These are phyloP conservation scores for Bisporella sp. DNA, from an alignment of 2,329 filamentous ascomycete species.

Conservation along the genomic window DNA sequence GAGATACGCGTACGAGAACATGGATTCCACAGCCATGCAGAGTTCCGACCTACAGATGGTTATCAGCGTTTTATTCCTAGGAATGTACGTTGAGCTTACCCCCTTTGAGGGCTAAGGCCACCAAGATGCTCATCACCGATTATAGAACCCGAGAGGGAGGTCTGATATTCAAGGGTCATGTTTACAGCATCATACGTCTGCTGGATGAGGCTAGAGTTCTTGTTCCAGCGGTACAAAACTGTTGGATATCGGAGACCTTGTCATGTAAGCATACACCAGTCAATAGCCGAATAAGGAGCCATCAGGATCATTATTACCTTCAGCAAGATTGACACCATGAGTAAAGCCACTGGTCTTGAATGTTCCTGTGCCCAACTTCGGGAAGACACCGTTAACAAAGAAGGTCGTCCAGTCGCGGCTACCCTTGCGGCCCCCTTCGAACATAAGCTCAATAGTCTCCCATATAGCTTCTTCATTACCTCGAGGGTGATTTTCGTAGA, in stretches of 20 bases:
- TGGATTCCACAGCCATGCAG: background rate
- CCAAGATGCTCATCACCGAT: background rate
- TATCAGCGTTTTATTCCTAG: background rate
- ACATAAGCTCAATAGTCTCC: conserved; percentile 22
- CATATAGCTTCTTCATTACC: conserved; percentile 17
- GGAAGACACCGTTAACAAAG: conserved; percentile 13
- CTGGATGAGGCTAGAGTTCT: background rate
- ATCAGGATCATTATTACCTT: conserved; percentile 2
- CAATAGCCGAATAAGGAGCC: background rate
- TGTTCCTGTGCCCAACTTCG: background rate
- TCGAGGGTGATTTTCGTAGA: conserved; percentile 22
- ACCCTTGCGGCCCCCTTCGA: conserved; percentile 5
- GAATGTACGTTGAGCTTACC: background rate
- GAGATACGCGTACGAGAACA: conserved; percentile 9
- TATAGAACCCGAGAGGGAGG: background rate
- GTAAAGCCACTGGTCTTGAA: conserved; percentile 2
- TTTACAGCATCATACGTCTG: background rate
- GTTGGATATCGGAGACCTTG: background rate
- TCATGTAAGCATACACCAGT: background rate
- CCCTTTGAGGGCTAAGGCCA: background rate
- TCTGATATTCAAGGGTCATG: background rate
- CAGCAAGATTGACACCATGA: conserved; percentile 16
- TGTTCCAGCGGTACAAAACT: background rate
- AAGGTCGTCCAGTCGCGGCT: conserved; percentile 13
- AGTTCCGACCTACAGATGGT: background rate